These are phyloP conservation scores for Purshia tridentata DNA, from an alignment of 306 rosid genomes.

Conservation along the genomic window DNA sequence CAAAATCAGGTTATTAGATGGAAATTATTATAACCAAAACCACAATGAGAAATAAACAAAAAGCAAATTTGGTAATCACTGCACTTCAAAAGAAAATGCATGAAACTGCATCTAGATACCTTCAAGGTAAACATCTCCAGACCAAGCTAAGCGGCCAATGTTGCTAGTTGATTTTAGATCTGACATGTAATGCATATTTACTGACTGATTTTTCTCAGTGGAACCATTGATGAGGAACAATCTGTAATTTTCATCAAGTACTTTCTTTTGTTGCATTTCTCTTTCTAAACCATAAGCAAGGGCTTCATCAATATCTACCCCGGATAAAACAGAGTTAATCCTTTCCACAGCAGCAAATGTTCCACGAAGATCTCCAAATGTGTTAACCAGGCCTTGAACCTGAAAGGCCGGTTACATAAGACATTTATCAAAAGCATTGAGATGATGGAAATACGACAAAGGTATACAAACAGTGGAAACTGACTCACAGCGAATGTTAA, in stretches of 20 bases:
- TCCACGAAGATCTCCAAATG: slow-evolving; percentile 93
- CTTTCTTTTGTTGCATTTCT: slow-evolving; percentile 67
- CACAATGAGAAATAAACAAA: not conserved
- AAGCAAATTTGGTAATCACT: slow-evolving; percentile 11
- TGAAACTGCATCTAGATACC: slow-evolving; percentile 47
- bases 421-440: slow-evolving; percentile 2
- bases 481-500: slow-evolving; percentile 84
- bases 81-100: slow-evolving; percentile 20
- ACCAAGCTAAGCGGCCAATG: slow-evolving; percentile 64
- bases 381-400: slow-evolving; percentile 99
- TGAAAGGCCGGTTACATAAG: slow-evolving; percentile 38
- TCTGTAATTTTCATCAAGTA: slow-evolving; percentile 54
- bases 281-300: slow-evolving; percentile 91
- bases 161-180: slow-evolving; percentile 71
- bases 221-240: slow-evolving; percentile 48
- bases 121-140: slow-evolving; percentile 84
- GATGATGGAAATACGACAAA: slow-evolving; percentile 22
- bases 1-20: not conserved
- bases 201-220: slow-evolving; percentile 40
- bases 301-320: slow-evolving; percentile 75
- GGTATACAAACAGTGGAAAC: slow-evolving; percentile 23
- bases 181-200: slow-evolving; percentile 70
- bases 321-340: slow-evolving; percentile 83
- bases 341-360: slow-evolving; percentile 86
- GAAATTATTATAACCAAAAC: not conserved